Evolutionary conservation across 495 filamentous ascomycete species (phyloP).

Genomic region (Hypoxylon fuscum): DNA sequence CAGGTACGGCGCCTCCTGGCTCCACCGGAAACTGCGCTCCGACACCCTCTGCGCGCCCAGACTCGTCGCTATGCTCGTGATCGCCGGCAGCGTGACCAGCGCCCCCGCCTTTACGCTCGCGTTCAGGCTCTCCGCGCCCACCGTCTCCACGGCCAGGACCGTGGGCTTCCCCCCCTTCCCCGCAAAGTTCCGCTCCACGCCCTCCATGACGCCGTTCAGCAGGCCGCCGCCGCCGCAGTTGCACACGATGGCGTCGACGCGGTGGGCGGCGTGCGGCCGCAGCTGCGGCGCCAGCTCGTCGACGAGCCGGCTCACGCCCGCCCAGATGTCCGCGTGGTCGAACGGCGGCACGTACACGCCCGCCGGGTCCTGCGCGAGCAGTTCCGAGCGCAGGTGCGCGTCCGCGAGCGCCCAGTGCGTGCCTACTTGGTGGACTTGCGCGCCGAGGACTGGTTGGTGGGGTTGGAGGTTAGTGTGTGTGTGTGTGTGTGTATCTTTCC

Average conservation of each 20-base stretch:
- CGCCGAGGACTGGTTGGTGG: slow-evolving; percentile 63
- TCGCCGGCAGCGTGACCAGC: slow-evolving; percentile 72
- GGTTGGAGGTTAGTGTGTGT: slow-evolving; percentile 34
- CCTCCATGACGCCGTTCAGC: slow-evolving; percentile 79
- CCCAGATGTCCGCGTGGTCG: slow-evolving; percentile 86
- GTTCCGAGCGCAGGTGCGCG: slow-evolving; percentile 67
- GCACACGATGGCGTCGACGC: slow-evolving; percentile 77
- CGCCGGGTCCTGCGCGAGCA: slow-evolving; percentile 59
- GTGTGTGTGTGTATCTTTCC: slow-evolving; percentile 5
- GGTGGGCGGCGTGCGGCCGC: slow-evolving; percentile 46
- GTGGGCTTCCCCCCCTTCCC: slow-evolving; percentile 46
- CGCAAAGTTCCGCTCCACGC: slow-evolving; percentile 63
- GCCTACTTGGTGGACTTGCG: slow-evolving; percentile 75
- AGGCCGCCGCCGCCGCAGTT: slow-evolving; percentile 91
- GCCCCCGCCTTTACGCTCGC: slow-evolving; percentile 65
- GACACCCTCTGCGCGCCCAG: slow-evolving; percentile 81
- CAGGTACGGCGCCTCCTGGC: slow-evolving; percentile 49
- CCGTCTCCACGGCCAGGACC: slow-evolving; percentile 84
- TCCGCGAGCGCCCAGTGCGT: slow-evolving; percentile 82
- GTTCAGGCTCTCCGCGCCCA: slow-evolving; percentile 77
- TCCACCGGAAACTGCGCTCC: slow-evolving; percentile 74
- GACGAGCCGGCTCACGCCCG: slow-evolving; percentile 76
- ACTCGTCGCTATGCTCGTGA: slow-evolving; percentile 82
- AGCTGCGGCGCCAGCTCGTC: slow-evolving; percentile 75
- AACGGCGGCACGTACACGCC: slow-evolving; percentile 93